Conservation (phyloP, 2,329 filamentous ascomycete genomes). For the Phialocephala sp. region DNA sequence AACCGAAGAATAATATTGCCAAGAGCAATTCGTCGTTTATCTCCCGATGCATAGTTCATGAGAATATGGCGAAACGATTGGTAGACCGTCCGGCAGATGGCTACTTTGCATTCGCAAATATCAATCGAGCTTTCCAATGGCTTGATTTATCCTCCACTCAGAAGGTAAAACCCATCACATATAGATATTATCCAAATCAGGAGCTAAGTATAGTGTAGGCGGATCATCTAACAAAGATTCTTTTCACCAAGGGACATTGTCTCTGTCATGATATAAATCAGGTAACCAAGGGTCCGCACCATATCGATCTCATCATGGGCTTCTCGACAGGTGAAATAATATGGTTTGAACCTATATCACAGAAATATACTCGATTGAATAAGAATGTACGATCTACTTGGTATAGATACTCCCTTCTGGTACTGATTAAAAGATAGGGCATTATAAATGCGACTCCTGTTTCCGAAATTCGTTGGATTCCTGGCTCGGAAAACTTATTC, state of each 20-base stretch:
- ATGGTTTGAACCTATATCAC: constrained; percentile 97
- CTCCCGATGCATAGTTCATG: constrained; percentile 92
- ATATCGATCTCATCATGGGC: constrained; percentile 92
- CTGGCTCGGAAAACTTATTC: constrained; percentile 91
- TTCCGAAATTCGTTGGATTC: constrained; percentile 89
- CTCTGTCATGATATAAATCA: constrained; percentile 92
- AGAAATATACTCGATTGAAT: constrained; percentile 93
- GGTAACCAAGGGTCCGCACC: constrained; percentile 76
- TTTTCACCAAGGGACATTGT: constrained; percentile 96
- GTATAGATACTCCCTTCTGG: neutral
- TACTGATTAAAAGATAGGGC: constrained; percentile 57
- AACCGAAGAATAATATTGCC: constrained; percentile 97
- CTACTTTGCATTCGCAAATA: constrained; percentile 90
- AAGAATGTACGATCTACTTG: constrained; percentile 74
- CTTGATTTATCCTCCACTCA: constrained; percentile 80
- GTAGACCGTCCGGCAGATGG: constrained; percentile 80
- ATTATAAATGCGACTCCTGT: constrained; percentile 87
- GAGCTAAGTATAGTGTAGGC: constrained; percentile 56
- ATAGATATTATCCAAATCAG: neutral
- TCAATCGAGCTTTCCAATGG: constrained; percentile 96
- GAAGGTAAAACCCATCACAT: constrained; percentile 55
- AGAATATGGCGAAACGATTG: constrained; percentile 77
- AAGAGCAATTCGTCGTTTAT: constrained; percentile 99
- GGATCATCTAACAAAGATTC: constrained; percentile 91
- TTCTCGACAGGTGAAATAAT: constrained; percentile 97